A percentile compares a stretch with the other conserved stretches of the same genome.
Conservation (phyloP, 345 rosid genomes). For the Fremontodendron californicum region DNA sequence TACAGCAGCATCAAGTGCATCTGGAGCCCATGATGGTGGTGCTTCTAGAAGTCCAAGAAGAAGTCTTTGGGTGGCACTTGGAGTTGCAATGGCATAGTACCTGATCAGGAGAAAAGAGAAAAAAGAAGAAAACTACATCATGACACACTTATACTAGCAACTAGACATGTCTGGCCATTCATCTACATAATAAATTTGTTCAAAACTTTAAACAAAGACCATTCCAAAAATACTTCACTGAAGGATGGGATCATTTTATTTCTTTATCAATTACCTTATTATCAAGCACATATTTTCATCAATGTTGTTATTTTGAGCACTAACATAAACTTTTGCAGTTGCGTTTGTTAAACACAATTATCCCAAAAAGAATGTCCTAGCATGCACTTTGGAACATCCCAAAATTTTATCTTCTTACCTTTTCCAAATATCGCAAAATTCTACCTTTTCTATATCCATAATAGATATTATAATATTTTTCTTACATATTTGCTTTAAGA, state of each 20-base stretch:
- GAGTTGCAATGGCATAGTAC: slow-evolving; percentile 95
- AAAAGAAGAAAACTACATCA: background rate
- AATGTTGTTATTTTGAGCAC: background rate
- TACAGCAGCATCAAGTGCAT: slow-evolving; percentile 99
- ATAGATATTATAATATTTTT: background rate
- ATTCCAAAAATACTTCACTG: background rate
- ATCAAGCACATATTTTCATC: background rate
- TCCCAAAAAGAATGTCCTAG: background rate
- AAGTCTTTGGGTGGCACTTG: slow-evolving; percentile 96
- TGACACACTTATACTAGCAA: background rate
- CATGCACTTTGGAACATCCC: background rate
- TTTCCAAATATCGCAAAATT: background rate
- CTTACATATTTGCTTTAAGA: background rate
- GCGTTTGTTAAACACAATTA: background rate
- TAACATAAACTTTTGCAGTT: background rate
- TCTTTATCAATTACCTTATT: background rate
- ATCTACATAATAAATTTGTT: background rate
- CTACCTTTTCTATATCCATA: background rate
- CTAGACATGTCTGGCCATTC: background rate
- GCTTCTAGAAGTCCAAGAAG: slow-evolving; percentile 98
- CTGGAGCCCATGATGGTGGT: slow-evolving; percentile 99
- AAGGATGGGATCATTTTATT: background rate
- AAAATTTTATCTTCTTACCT: background rate
- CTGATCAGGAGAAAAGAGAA: slow-evolving; percentile 36
- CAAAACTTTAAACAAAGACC: slow-evolving; percentile 3